Base-by-base conservation (phyloP, 257 asterid genomes). In the Ocimum tenuiflorum region DNA sequence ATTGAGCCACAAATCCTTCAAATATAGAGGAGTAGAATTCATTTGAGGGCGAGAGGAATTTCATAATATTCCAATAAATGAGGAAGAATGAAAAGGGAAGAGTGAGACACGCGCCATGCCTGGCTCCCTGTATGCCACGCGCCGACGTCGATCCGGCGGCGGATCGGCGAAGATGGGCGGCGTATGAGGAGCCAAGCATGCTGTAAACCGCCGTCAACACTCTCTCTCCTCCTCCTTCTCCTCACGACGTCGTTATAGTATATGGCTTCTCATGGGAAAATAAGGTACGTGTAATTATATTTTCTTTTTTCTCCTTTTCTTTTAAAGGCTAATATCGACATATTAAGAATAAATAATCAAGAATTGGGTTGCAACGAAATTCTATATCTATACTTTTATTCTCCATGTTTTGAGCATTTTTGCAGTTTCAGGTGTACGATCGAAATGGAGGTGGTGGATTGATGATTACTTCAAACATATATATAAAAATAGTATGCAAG, bases 71-170 rank as follows among this genome's bases (percentile, higher is more conserved):
- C n/a, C n/a, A n/a, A n/a, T n/a, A 62, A 23, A 56, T 24, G 65
- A 48, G 23, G 39, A 53, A 39, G 27, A 39, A 24, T 27, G 69
- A 45, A 4, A 31, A 39, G 68, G 12, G 18, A 52, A 27, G 27
- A 70, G 23, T 55, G 57, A 17, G 61, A 53, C 69, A 63, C 20
- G 74, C 51, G 73, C 65, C 54, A 73, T 81, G 86, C 86, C 83
- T 81, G 83, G 86, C 86, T 81, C 86, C 83, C 81, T 81, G 83
- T 81, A 81, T 81, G 86, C 83, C 83, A 73, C 86, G 20, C 81
- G 86, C 43, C 43, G 19, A 69, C 20, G 75, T 57, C 72, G 61
- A 73, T 75, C 65, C 65, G 5, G 0, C 12, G 20, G 19, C 1
- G 70, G 68, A 78, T 76, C 60, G 74, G 59, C 73, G 39, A 69